Conservation (phyloP, 768 basidiomycete species). For the Auricularia sp. region DNA sequence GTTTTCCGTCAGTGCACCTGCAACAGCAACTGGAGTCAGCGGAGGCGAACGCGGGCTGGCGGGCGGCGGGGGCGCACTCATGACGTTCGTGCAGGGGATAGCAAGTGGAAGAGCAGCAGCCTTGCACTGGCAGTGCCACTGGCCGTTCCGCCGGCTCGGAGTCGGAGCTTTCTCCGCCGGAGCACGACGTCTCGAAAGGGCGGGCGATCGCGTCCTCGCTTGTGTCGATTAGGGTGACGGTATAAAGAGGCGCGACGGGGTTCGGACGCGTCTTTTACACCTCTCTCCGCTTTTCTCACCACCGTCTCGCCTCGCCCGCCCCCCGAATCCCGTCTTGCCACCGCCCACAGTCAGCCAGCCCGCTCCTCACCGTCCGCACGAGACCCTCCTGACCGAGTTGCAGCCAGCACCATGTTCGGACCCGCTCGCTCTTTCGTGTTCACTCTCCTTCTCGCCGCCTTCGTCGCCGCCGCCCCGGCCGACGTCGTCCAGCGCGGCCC, state of each 20-base stretch:
- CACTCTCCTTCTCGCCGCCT: constrained; percentile 12
- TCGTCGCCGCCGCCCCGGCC: constrained; percentile 24
- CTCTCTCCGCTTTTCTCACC: constrained; percentile 21
- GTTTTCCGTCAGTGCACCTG: constrained; percentile 35
- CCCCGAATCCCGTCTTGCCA: no score
- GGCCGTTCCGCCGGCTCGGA: not conserved
- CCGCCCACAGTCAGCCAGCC: not conserved
- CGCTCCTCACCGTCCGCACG: not conserved
- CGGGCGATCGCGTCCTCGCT: no score
- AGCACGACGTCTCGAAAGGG: no score
- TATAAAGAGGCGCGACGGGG: not conserved
- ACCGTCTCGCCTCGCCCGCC: constrained; percentile 33
- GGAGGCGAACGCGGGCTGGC: not conserved
- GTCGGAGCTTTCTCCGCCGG: not conserved
- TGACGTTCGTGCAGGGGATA: not conserved
- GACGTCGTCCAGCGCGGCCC: constrained; percentile 12
- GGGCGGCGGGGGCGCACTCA: not conserved
- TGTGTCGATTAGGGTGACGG: no score
- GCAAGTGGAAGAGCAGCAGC: not conserved
- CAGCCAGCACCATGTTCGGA: constrained; percentile 5
- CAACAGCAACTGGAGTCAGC: not conserved
- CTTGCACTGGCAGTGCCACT: not conserved
- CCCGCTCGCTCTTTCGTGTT: constrained; percentile 5
- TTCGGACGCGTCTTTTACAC: constrained; percentile 15
- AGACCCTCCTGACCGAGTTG: not conserved